These are phyloP conservation scores for Cercospora sp. DNA, from an alignment of 2,329 filamentous ascomycete genomes.

Conservation along the genomic window DNA sequence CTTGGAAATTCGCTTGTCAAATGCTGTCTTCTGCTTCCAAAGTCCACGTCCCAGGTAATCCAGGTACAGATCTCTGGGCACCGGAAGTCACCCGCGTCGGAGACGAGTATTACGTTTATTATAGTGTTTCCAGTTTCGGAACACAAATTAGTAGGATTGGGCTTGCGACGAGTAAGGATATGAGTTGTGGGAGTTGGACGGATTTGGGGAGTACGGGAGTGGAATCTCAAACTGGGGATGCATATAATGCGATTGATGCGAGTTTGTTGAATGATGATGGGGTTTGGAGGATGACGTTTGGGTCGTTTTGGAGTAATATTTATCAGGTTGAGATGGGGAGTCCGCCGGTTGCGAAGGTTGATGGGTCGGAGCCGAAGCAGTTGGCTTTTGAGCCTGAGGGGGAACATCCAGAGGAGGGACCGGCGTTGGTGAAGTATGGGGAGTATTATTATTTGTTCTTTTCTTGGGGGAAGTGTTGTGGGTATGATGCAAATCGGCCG, in stretches of 20 bases:
- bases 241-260: slow-evolving; percentile 57
- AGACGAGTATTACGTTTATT: slow-evolving; percentile 64
- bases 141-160: slow-evolving; percentile 64
- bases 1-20: slow-evolving; percentile 54
- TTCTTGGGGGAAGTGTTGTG: slow-evolving; percentile 62
- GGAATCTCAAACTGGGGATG: slow-evolving; percentile 40
- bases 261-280: slow-evolving; percentile 45
- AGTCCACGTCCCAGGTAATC: slow-evolving; percentile 43
- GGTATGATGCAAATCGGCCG: slow-evolving; percentile 55
- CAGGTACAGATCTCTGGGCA: slow-evolving; percentile 58
- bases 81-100: slow-evolving; percentile 63
- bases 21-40: slow-evolving; percentile 50
- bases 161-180: slow-evolving; percentile 51
- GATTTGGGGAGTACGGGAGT: slow-evolving; percentile 62
- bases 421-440: slow-evolving; percentile 57
- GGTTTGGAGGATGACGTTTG: slow-evolving; percentile 60
- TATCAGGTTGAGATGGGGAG: slow-evolving; percentile 58
- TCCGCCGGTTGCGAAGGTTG: slow-evolving; percentile 34
- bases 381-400: slow-evolving; percentile 57
- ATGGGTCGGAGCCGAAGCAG: slow-evolving; percentile 44
- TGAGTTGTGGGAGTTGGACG: slow-evolving; percentile 60
- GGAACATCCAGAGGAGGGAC: slow-evolving; percentile 57
- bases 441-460: slow-evolving; percentile 67
- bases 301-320: slow-evolving; percentile 68
- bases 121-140: slow-evolving; percentile 64